Evolutionary conservation across 2,329 filamentous ascomycete genomes (phyloP).

Genomic region (Colletotrichum orchidophilum): DNA sequence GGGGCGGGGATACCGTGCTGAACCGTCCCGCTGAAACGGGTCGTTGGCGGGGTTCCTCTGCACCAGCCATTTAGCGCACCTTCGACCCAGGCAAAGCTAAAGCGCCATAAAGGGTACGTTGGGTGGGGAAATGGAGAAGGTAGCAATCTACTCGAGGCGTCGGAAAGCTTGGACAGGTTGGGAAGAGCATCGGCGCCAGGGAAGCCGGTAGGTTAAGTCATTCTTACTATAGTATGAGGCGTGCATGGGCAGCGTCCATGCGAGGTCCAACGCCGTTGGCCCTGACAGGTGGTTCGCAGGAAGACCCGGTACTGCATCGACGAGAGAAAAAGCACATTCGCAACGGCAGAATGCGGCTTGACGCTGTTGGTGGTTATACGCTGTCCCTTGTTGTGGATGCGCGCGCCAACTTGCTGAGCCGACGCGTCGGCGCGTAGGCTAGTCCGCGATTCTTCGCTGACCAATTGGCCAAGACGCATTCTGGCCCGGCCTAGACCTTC

Average conservation of each 20-base stretch:
- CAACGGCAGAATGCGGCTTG: not conserved
- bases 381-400: slow-evolving; percentile 5
- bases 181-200: not conserved
- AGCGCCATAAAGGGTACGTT: slow-evolving; percentile 4
- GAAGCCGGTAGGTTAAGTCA: slow-evolving; percentile 20
- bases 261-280: slow-evolving; percentile 14
- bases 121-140: slow-evolving; percentile 19
- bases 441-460: slow-evolving; percentile 4
- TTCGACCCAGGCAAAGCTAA: not conserved
- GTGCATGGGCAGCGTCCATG: slow-evolving; percentile 5
- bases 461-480: slow-evolving; percentile 17
- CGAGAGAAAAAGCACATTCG: not conserved
- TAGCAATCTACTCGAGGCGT: slow-evolving; percentile 33
- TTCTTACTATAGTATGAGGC: slow-evolving; percentile 10
- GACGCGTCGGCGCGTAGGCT: slow-evolving; percentile 28
- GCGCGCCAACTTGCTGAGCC: slow-evolving; percentile 23
- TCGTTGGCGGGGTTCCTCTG: slow-evolving; percentile 14
- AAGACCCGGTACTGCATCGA: not conserved
- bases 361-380: not conserved
- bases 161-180: slow-evolving; percentile 29
- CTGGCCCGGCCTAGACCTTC: slow-evolving; percentile 23
- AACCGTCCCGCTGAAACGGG: slow-evolving; percentile 31
- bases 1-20: slow-evolving; percentile 21
- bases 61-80: slow-evolving; percentile 14
- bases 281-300: not conserved